Conservation (phyloP, 441 rosid genomes). For the Francoa sonchifolia region DNA sequence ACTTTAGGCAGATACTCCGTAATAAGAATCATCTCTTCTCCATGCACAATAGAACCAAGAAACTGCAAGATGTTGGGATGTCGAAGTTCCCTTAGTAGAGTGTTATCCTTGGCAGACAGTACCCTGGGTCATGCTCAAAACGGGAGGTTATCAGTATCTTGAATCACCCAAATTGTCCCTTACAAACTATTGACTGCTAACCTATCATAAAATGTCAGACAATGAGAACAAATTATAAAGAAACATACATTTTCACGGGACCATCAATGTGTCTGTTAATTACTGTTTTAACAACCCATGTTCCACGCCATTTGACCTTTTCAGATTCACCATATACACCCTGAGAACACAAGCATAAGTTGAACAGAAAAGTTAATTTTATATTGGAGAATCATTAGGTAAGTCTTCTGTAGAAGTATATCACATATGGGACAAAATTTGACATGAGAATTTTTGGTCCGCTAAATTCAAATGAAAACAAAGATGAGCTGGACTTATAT, state of each 20-base stretch:
- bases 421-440: too few relatives aligned
- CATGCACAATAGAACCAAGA: conserved; percentile 49
- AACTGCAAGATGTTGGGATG: conserved; percentile 61
- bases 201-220: background rate
- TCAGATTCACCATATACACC: conserved; percentile 41
- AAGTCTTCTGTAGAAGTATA: background rate
- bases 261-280: conserved; percentile 32
- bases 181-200: background rate
- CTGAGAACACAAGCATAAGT: conserved; percentile 16
- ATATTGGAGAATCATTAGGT: background rate
- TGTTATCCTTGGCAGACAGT: conserved; percentile 43
- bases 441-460: too few relatives aligned
- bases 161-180: background rate
- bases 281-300: conserved; percentile 50
- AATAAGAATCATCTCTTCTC: conserved; percentile 43
- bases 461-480: too few relatives aligned
- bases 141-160: conserved; percentile 3
- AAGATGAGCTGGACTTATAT: too few relatives aligned
- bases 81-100: conserved; percentile 35
- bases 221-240: background rate
- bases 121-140: conserved; percentile 27
- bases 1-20: conserved; percentile 45
- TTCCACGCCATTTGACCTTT: conserved; percentile 57
- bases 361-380: too few relatives aligned
- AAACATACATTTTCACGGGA: conserved; percentile 28